phyloP scores from a whole-genome alignment of 164 flowering plant genomes.

The Macadamia tetraphylla region DNA sequence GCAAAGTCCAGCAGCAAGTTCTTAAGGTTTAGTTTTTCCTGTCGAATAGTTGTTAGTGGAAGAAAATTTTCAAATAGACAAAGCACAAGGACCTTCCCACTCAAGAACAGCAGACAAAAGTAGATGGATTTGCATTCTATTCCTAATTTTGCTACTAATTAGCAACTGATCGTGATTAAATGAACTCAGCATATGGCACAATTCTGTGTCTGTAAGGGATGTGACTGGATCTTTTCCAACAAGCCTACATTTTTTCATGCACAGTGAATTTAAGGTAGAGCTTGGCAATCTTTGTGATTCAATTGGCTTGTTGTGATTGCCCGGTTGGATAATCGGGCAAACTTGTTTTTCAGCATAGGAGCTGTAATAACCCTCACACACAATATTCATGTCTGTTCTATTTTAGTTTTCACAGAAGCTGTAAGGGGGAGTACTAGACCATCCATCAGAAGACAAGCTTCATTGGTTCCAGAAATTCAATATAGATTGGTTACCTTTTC shows the following conservation, averaged over 20 bases:
- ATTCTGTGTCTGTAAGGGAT: background rate
- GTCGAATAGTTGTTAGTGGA: background rate
- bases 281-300: too few relatives aligned
- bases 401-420: background rate
- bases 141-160: background rate
- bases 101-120: background rate
- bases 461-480: background rate
- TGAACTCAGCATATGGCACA: background rate
- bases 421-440: background rate
- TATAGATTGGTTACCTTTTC: constrained; percentile 45
- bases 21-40: background rate
- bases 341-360: too few relatives aligned
- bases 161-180: background rate
- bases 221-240: background rate
- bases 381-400: background rate
- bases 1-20: constrained; percentile 18
- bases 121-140: background rate
- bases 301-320: too few relatives aligned
- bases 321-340: too few relatives aligned
- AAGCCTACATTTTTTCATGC: background rate
- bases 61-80: background rate
- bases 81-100: too few relatives aligned
- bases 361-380: too few relatives aligned
- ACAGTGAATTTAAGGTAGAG: background rate
- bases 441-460: background rate